Percentiles rank a stretch among this genome's conserved stretches.
These are phyloP conservation scores for Kurtzmaniella quercitrusa DNA, from an alignment of 1,139 yeast species.

Conservation along the genomic window DNA sequence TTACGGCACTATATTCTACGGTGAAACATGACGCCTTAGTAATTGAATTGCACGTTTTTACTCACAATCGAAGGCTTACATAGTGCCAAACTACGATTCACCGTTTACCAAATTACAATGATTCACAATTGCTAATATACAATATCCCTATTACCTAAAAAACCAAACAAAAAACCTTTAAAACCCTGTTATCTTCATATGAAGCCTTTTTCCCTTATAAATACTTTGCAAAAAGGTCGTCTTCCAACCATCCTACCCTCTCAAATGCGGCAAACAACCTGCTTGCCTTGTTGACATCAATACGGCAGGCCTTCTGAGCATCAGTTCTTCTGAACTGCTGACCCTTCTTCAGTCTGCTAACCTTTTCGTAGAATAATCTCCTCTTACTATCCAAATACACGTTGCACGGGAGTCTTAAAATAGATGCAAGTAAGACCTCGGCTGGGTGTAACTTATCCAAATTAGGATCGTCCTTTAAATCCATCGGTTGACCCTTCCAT, in stretches of 20 bases:
- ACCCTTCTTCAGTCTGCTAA: slow-evolving; percentile 65
- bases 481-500: slow-evolving; percentile 99
- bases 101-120: not conserved
- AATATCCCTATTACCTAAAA: not conserved
- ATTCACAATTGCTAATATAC: not conserved
- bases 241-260: slow-evolving; percentile 93
- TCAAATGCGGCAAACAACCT: slow-evolving; percentile 90
- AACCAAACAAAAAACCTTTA: slow-evolving; percentile 1
- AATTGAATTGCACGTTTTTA: no score
- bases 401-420: slow-evolving; percentile 82
- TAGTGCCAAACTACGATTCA: no score
- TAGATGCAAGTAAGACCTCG: slow-evolving; percentile 81
- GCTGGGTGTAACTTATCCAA: slow-evolving; percentile 78
- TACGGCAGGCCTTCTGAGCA: slow-evolving; percentile 95
- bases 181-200: not conserved
- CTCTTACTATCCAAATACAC: slow-evolving; percentile 90
- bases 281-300: slow-evolving; percentile 95
- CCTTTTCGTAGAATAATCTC: slow-evolving; percentile 85
- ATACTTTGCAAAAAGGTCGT: slow-evolving; percentile 60
- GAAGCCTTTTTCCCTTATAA: slow-evolving; percentile 13
- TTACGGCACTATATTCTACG: not conserved
- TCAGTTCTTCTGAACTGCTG: slow-evolving; percentile 94
- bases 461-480: slow-evolving; percentile 73
- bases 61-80: no score
- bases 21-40: not conserved